A percentile compares a stretch with the other conserved stretches of the same genome.
Conservation (phyloP, 164 flowering plant species). For the Protea cynaroides region DNA sequence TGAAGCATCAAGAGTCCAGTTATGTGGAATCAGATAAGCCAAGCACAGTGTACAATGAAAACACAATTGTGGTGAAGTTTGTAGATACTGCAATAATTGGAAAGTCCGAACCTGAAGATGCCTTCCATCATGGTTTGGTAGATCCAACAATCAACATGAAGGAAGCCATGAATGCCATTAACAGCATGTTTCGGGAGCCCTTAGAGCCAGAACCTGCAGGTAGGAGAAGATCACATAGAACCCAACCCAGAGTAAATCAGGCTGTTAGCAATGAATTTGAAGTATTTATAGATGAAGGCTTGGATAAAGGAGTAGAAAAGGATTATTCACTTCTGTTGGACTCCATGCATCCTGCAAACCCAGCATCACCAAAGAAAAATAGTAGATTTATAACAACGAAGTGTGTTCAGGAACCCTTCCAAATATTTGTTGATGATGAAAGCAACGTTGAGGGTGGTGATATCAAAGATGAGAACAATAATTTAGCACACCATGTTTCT, state of each 20-base stretch:
- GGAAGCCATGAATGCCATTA: slow-evolving; percentile 86
- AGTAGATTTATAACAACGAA: slow-evolving; percentile 12
- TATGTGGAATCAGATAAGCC: slow-evolving; percentile 12
- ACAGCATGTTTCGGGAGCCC: slow-evolving; percentile 88
- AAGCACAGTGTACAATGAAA: slow-evolving; percentile 38
- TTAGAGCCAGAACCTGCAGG: slow-evolving; percentile 41
- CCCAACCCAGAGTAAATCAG: slow-evolving; percentile 25
- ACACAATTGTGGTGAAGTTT: slow-evolving; percentile 63
- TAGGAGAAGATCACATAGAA: slow-evolving; percentile 30
- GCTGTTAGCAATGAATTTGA: slow-evolving; percentile 28
- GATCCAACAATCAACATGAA: slow-evolving; percentile 90
- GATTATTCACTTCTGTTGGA: slow-evolving; percentile 1
- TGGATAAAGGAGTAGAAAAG: slow-evolving; percentile 23
- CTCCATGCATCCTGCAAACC: slow-evolving; percentile 7
- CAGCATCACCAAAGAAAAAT: slow-evolving; percentile 1
- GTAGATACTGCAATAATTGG: slow-evolving; percentile 73
- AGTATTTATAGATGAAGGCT: slow-evolving; percentile 57
- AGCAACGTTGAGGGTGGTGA: slow-evolving; percentile 18
- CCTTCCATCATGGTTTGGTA: slow-evolving; percentile 92
- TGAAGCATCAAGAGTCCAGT: slow-evolving; percentile 10
- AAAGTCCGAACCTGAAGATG: slow-evolving; percentile 75
- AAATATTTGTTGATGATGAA: slow-evolving; percentile 62
- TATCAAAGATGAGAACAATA: slow-evolving; percentile 14
- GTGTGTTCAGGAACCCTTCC: slow-evolving; percentile 35
- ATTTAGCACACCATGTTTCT: slow-evolving; percentile 8